Evolutionary conservation across 768 basidiomycete species (phyloP), one percentile per base, ranked within the genome.

Genomic region (Russula brevipes): DNA sequence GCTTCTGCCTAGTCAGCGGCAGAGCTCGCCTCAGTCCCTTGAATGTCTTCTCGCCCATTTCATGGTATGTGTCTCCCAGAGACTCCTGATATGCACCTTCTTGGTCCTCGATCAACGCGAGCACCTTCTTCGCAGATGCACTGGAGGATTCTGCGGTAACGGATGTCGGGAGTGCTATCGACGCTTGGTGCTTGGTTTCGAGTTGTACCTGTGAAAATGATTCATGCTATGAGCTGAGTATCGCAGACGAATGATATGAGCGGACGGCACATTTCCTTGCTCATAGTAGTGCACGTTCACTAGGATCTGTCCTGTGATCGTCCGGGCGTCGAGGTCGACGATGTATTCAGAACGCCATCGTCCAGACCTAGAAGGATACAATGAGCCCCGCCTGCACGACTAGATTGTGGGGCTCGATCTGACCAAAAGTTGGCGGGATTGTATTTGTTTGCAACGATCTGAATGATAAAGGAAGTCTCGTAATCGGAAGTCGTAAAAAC

Each of bases 241-340:
- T 6, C n/a, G 31, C 4, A 41, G 4, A 9, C 51, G 11, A 64
- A 17, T 54, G 19, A 56, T 39, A 3, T 30, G 41, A 59, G 39
- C 35, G 54, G 31, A 39, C 50, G 85, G 55, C 59, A 95, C 93
- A 72, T 95, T 96, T 68, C 96, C 96, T 72, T 97, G 93, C 73
- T 99, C 97, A 71, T 95, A 98, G 71, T 98, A 98, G 73, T 99
- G 97, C 12, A 98, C 87, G 69, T 94, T 90, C 49, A 91, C 82
- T 8, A 87, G 78, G 16, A 97, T 83, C 69, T 78, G 83, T 0
- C 94, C 94, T n/a, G 76, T 73, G 5, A 97, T 78, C 62, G 75
- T 80, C 57, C 82, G 81, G 45, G 81, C 77, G 17, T 79, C 81
- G 44, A 90, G 73, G 72, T 96, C 85, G 54, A 97, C 78, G 9